Evolutionary conservation across 2,329 filamentous ascomycete species (phyloP).

Genomic region (Chalaropsis ovoidea): DNA sequence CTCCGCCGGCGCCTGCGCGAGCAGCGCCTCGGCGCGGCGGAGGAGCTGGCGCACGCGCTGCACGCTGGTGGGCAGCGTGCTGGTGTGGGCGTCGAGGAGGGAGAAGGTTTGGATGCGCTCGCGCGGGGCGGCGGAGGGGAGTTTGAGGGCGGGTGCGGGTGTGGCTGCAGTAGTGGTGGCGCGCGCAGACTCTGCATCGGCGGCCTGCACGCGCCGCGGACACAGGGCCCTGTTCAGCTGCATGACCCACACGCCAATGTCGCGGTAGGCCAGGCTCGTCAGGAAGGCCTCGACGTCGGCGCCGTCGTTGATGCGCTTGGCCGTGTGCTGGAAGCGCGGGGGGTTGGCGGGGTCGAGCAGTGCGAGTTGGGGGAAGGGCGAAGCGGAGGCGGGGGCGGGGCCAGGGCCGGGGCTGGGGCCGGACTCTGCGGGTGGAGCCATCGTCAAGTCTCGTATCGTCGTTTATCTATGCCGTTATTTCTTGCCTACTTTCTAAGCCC

Average conservation of each 20-base stretch:
- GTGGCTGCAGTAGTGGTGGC: background rate
- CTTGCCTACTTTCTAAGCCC: too few relatives aligned
- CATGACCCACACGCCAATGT: slow-evolving; percentile 77
- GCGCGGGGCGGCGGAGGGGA: slow-evolving; percentile 28
- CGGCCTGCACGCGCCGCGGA: slow-evolving; percentile 44
- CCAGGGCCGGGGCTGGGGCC: background rate
- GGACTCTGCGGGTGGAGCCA: slow-evolving; percentile 19
- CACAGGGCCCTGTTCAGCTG: slow-evolving; percentile 85
- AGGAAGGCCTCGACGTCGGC: slow-evolving; percentile 74
- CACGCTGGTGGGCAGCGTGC: slow-evolving; percentile 43
- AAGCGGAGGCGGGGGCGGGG: background rate
- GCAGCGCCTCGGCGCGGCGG: slow-evolving; percentile 51
- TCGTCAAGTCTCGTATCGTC: background rate
- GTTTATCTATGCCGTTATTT: too few relatives aligned
- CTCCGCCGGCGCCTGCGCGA: slow-evolving; percentile 73
- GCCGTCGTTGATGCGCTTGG: slow-evolving; percentile 76
- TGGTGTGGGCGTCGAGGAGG: slow-evolving; percentile 6
- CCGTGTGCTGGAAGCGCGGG: slow-evolving; percentile 55
- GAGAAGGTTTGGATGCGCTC: slow-evolving; percentile 21
- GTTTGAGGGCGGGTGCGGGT: background rate
- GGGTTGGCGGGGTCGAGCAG: slow-evolving; percentile 38
- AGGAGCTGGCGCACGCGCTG: slow-evolving; percentile 57
- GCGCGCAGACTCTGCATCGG: too few relatives aligned
- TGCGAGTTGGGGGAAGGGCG: slow-evolving; percentile 33
- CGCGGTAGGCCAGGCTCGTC: slow-evolving; percentile 68